Percentiles rank a stretch among this genome's conserved stretches.
Evolutionary conservation across 2,329 filamentous ascomycete genomes (phyloP).

Genomic region (Aspergillus sp.): DNA sequence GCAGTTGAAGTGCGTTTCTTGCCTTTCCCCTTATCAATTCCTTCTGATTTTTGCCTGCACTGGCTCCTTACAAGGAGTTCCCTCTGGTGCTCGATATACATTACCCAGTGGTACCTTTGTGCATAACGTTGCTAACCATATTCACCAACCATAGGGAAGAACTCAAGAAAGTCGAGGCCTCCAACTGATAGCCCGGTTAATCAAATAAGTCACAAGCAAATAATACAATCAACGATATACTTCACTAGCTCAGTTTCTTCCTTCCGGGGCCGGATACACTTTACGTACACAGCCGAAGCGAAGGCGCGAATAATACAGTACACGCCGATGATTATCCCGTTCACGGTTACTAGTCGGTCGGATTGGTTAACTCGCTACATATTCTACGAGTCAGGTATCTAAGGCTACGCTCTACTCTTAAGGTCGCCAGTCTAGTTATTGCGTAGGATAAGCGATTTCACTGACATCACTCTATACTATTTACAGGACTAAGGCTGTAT

Average conservation of each 20-base stretch:
- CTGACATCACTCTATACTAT: neutral
- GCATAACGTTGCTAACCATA: neutral
- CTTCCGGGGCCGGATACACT: neutral
- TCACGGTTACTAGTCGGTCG: neutral
- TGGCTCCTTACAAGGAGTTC: neutral
- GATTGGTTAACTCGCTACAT: neutral
- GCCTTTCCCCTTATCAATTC: neutral
- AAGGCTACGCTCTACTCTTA: neutral
- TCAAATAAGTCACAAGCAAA: neutral
- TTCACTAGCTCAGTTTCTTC: neutral
- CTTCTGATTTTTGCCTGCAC: constrained; percentile 13
- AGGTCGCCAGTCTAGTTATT: neutral
- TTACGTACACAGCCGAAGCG: neutral
- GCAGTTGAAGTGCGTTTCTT: constrained; percentile 77
- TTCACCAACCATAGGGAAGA: constrained; percentile 59
- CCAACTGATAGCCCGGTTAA: constrained; percentile 60
- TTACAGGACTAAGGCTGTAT: neutral
- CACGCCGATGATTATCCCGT: neutral
- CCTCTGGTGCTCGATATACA: neutral
- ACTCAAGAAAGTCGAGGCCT: constrained; percentile 87
- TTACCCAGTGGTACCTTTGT: neutral
- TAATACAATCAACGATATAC: constrained; percentile 1
- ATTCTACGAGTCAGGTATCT: neutral
- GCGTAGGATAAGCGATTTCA: neutral
- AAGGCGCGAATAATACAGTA: neutral